Conservation (phyloP, 2,329 filamentous ascomycete species). For the Periconia macrospinosa region DNA sequence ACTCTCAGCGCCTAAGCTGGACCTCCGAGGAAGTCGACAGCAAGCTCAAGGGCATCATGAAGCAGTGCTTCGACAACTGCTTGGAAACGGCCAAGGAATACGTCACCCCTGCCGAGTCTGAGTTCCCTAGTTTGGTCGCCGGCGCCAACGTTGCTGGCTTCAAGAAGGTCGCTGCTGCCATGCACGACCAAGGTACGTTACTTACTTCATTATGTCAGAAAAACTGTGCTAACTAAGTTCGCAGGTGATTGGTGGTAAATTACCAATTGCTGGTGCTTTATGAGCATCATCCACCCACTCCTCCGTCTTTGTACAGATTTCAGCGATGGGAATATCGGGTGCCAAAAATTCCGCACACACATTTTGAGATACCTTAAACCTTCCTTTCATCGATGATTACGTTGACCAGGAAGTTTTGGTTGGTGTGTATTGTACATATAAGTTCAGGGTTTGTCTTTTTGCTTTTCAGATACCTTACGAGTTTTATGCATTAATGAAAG, state of each 20-base stretch:
- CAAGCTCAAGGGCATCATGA: constrained; percentile 93
- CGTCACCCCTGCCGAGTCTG: constrained; percentile 74
- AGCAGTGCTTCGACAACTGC: constrained; percentile 87
- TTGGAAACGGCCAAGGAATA: constrained; percentile 89
- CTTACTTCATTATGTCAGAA: neutral
- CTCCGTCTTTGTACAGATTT: neutral
- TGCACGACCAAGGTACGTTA: constrained; percentile 83
- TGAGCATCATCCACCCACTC: neutral
- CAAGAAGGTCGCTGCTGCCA: constrained; percentile 91
- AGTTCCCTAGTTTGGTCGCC: constrained; percentile 86
- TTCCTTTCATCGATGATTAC: neutral
- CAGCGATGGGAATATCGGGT: neutral
- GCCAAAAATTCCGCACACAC: neutral
- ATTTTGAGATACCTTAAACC: too few relatives aligned
- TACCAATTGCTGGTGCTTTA: neutral
- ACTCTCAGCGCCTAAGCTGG: constrained; percentile 86
- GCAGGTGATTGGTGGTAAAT: neutral
- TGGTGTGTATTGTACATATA: neutral
- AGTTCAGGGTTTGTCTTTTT: neutral
- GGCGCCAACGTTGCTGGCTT: constrained; percentile 98
- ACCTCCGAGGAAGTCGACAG: constrained; percentile 85
- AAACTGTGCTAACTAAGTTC: neutral
- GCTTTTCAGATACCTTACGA: neutral
- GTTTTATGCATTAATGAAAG: neutral
- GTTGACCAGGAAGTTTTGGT: neutral